Evolutionary conservation across 2,329 filamentous ascomycete species (phyloP), one percentile per base, ranked within the genome.

Genomic region (Nothophaeocryptopus gaeumannii): DNA sequence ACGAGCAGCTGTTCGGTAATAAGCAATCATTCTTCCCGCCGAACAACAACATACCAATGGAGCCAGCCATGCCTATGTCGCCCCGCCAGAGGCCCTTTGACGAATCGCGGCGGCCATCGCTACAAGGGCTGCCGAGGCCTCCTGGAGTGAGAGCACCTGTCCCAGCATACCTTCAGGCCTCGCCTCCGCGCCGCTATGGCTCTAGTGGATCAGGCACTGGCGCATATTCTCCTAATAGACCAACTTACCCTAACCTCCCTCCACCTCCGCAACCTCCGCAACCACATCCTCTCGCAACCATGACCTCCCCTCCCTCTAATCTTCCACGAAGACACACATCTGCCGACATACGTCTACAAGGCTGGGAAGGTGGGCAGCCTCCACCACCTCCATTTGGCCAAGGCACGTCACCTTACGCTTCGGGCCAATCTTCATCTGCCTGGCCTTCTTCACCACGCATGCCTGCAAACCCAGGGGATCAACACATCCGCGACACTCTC

Each of bases 321-420:
- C 77, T 96, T 39, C 81, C 84, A 38, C 84, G 92, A 56, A 83
- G 92, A 54, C 93, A 99, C 71, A 99, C 93, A 1, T 92, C 91
- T 34, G 93, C 93, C 51, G 93, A 99, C 67, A 97, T 99, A 60
- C 85, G 93, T 45, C 86, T 74, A 5, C 72, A 75, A 54, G 73
- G 74, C 52, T 91, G 75, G 61, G 86, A 90, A 66, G 89, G 86
- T 33, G 92, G 88, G 83, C 85, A 84, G 55, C 77, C 77, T 7
- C 76, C 68, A 56, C 74, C 63, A 39, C 67, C 72, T 13, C 66
- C 67, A 32, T 68, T 72, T 41, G 73, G 75, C 36, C 77, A 81
- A 16, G 60, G 54, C 30, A 64, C 58, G 20, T 86, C 85, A 5
- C 87, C 85, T 9, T 87, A 83, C 64, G 77, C 80, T 7, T 84